Conservation (phyloP, 148 eudicot genomes). For the Fagopyrum homotropicum region DNA sequence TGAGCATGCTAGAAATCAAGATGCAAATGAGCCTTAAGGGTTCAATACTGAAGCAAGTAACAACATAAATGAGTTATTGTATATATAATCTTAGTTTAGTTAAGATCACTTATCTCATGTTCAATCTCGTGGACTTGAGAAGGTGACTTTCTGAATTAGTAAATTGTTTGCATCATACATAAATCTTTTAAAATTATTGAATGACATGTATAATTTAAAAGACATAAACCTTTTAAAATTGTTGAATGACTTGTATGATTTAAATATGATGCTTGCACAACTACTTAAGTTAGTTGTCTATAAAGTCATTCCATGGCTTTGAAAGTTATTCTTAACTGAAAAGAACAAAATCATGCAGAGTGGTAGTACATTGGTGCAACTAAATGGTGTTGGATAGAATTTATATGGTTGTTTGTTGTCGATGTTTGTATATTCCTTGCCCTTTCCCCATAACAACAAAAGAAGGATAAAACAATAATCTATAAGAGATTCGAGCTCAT, state of each 20-base stretch:
- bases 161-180: neutral
- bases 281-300: neutral
- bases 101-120: too few species aligned
- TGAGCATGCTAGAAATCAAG: constrained; percentile 2
- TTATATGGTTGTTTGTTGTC: neutral
- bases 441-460: neutral
- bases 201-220: too few species aligned
- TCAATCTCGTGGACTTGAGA: too few species aligned
- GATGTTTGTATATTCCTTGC: neutral
- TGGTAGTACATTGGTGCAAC: neutral
- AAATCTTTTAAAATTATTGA: neutral
- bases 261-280: too few species aligned
- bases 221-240: too few species aligned
- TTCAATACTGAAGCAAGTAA: neutral
- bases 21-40: neutral
- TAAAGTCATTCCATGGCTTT: neutral
- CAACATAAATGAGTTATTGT: too few species aligned
- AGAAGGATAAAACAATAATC: constrained; percentile 66
- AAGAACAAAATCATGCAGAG: neutral
- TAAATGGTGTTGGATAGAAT: neutral
- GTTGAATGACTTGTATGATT: neutral
- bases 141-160: neutral
- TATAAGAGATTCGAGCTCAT: constrained; percentile 81
- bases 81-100: too few species aligned
- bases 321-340: neutral